Evolutionary conservation across 148 eudicot species (phyloP), one percentile per base, ranked within the genome.

Genomic region (Fallopia convolvulus): DNA sequence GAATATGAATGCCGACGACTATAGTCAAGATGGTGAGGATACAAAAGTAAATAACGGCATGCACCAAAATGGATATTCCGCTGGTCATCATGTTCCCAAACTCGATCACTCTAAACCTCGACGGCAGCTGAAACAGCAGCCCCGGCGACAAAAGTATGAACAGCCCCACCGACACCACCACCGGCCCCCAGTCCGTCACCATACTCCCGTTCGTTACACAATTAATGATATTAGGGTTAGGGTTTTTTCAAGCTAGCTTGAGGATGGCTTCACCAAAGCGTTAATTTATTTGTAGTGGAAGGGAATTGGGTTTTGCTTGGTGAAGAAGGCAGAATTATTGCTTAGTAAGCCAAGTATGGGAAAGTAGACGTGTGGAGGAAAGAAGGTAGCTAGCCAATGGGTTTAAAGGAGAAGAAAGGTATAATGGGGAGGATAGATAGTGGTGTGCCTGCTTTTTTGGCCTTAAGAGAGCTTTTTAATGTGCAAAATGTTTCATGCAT

Each of bases 51-150:
- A 89, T 79, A 52, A 91, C 78, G 6, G 97, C 91, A 84, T 91
- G 97, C 46, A 88, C 84, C 76, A 91, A 76, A 47, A 91, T 89
- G 12, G 97, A 80, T 60, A 91, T 88, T 8, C 93, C 97, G 80
- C 97, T 91, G 36, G 97, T 91, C 79, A 63, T 77, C 97, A 91
- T 89, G 77, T 91, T 91, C 11, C 93, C 91, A 75, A 91, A 91
- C 74, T 91, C 97, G 10, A 91, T 81, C 65, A 88, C 89, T 81
- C 97, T 87, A 17, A 83, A 75, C 80, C 89, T 87, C 18, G 97
- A 91, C 4, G 97, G 97, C 1, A 89, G 32, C 76, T 91, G 93
- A 76, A 91, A 88, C 47, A 91, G 83, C 60, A 91, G 78, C 75
- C 93, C 97, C 8, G 97, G 96, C 2, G 96, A 91, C 49, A 91